Base-by-base conservation (phyloP, 441 rosid species). In the Cnidoscolus chayamansa region DNA sequence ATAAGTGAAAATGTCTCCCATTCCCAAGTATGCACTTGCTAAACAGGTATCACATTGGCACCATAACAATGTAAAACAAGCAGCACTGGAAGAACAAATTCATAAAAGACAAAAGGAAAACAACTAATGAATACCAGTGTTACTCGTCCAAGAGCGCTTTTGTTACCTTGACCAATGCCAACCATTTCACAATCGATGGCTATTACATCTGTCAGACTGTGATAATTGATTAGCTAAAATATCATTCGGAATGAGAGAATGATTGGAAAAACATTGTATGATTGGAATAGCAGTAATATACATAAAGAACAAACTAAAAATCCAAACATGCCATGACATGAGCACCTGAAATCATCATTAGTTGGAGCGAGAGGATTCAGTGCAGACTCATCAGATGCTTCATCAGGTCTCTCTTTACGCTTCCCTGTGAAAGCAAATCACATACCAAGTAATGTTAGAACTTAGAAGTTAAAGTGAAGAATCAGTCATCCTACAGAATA, bases 121-220 rank as follows among this genome's bases (percentile, higher is more conserved):
- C 51, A 74, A 73, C 30, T 47, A 65, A 63, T 10, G 54, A n/a
- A 65, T 86, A 94, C 99, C 98, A 92, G 72, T 40, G 97, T 82
- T 70, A 92, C 89, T 72, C 99, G 85, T 85, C 98, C 99, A 63
- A 94, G 94, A 65, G 99, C 99, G 37, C 98, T 90, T 81, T 82
- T 89, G 75, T 87, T 94, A 84, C 93, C 98, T 78, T 83, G 93
- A 71, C 90, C 83, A 13, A 92, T 86, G 70, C 99, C 99, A 80
- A 94, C 98, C 99, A 94, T 92, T 84, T 94, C 99, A 40, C 99
- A 94, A 70, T 94, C 98, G 93, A 94, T 90, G 65, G 93, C 99
- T 68, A 94, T 79, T 65, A 70, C 93, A 83, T 87, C 93, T 74
- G 97, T 89, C 84, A 88, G 45, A 85, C 97, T 94, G 95, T 68